These are phyloP conservation scores for Simmondsia chinensis DNA, from an alignment of 148 eudicot species.

Conservation along the genomic window DNA sequence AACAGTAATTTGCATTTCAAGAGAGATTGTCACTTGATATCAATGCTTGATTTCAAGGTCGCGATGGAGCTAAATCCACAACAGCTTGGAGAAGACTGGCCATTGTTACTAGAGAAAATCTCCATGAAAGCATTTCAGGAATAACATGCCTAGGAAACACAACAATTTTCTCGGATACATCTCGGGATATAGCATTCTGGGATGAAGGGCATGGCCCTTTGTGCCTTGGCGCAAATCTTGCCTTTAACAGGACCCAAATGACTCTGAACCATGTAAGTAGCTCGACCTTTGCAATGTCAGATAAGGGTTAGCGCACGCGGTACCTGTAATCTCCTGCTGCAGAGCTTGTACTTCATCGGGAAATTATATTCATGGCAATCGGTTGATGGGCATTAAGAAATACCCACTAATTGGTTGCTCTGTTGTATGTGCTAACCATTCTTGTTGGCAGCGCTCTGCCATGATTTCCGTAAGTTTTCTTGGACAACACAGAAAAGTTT, in stretches of 20 bases:
- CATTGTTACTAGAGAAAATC: constrained; percentile 46
- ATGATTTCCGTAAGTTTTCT: constrained; percentile 32
- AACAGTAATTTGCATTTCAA: constrained; percentile 34
- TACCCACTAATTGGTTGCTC: constrained; percentile 25
- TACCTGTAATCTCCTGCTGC: constrained; percentile 16
- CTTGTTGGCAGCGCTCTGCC: constrained; percentile 32
- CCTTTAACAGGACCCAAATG: constrained; percentile 17
- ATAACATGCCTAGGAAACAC: constrained; percentile 11
- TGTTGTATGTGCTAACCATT: constrained; percentile 36
- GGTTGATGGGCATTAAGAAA: constrained; percentile 13
- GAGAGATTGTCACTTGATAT: constrained; percentile 15
- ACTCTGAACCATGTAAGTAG: constrained; percentile 13
- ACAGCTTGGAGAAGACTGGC: constrained; percentile 66
- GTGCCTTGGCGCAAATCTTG: constrained; percentile 1
- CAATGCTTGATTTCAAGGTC: constrained; percentile 47
- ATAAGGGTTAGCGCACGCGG: constrained; percentile 18
- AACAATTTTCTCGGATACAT: constrained; percentile 10
- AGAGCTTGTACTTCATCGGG: constrained; percentile 17
- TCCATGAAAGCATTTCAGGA: constrained; percentile 35
- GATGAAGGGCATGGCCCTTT: constrained; percentile 9
- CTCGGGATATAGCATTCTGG: constrained; percentile 16
- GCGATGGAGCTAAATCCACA: constrained; percentile 57
- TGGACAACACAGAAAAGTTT: constrained; percentile 36
- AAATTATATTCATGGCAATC: constrained; percentile 16
- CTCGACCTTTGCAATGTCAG: constrained; percentile 17